Conservation (phyloP, 768 basidiomycete species). For the Lepiota brunneoincarnata region DNA sequence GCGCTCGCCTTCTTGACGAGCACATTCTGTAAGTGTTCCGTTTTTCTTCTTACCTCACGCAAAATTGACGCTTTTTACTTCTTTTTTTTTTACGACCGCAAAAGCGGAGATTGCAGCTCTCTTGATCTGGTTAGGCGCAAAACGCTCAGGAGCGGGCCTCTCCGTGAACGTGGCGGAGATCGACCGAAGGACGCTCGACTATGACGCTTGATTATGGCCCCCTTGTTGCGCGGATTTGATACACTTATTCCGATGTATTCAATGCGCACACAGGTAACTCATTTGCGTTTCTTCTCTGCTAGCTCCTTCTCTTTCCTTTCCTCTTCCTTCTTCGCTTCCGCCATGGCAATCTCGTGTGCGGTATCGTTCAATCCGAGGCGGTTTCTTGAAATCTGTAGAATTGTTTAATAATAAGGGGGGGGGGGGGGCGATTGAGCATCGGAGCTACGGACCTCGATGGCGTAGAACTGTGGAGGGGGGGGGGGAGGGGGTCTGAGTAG, state of each 20-base stretch:
- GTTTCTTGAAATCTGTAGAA: conserved; percentile 82
- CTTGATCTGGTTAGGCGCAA: conserved; percentile 22
- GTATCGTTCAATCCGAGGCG: conserved; percentile 85
- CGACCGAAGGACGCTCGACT: conserved; percentile 13
- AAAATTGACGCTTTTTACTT: not conserved
- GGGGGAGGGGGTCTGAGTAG: not conserved
- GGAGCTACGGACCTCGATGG: conserved; percentile 64
- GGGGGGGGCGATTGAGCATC: not conserved
- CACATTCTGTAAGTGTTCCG: conserved; percentile 23
- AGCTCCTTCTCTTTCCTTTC: conserved; percentile 43
- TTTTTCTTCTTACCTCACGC: not conserved
- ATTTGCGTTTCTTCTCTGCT: conserved; percentile 19
- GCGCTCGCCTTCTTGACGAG: conserved; percentile 31
- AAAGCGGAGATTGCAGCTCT: conserved; percentile 22
- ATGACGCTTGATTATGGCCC: conserved; percentile 1
- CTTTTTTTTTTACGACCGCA: conserved; percentile 9
- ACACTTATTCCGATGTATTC: too few species aligned
- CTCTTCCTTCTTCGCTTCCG: conserved; percentile 64
- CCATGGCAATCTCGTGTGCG: conserved; percentile 79
- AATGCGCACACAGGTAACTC: too few species aligned
- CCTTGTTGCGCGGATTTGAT: too few species aligned
- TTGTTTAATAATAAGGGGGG: not conserved
- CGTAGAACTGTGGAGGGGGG: conserved; percentile 70
- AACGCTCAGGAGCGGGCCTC: conserved; percentile 22
- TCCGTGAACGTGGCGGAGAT: conserved; percentile 28